A percentile compares a stretch with the other conserved stretches of the same genome.
These are phyloP conservation scores for Cajanus cajan DNA, from an alignment of 306 rosid genomes.

Conservation along the genomic window DNA sequence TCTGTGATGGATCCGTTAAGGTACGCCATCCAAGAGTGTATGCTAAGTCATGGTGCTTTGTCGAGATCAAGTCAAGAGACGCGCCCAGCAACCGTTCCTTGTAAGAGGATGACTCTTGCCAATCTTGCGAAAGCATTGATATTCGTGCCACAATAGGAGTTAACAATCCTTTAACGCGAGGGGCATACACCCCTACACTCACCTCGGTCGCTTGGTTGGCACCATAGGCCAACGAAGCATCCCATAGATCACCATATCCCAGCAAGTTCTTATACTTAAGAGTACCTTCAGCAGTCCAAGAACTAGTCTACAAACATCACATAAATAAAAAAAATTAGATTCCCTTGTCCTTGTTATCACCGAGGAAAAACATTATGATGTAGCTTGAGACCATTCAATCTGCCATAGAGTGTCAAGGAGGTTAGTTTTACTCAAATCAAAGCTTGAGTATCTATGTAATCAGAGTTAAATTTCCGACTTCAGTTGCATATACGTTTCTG, in stretches of 20 bases:
- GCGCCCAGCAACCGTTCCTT: conserved; percentile 71
- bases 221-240: conserved; percentile 88
- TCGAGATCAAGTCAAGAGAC: conserved; percentile 70
- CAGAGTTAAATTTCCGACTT: background rate
- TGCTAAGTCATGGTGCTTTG: conserved; percentile 69
- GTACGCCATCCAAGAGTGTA: conserved; percentile 94
- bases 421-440: background rate
- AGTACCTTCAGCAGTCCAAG: conserved; percentile 80
- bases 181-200: conserved; percentile 78
- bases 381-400: background rate
- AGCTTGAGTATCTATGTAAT: background rate
- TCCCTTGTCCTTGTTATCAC: background rate
- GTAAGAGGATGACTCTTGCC: conserved; percentile 80
- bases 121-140: conserved; percentile 83
- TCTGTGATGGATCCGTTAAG: conserved; percentile 71
- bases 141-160: conserved; percentile 69
- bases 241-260: conserved; percentile 94
- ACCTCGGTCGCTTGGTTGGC: conserved; percentile 77
- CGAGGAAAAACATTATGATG: background rate
- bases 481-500: background rate
- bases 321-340: conserved; percentile 24
- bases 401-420: background rate
- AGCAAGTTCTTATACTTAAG: conserved; percentile 75
- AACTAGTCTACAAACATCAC: conserved; percentile 68
- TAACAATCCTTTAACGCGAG: conserved; percentile 53